phyloP scores from a whole-genome alignment of 2,329 filamentous ascomycete genomes.

The Trichoderma citrinoviride region DNA sequence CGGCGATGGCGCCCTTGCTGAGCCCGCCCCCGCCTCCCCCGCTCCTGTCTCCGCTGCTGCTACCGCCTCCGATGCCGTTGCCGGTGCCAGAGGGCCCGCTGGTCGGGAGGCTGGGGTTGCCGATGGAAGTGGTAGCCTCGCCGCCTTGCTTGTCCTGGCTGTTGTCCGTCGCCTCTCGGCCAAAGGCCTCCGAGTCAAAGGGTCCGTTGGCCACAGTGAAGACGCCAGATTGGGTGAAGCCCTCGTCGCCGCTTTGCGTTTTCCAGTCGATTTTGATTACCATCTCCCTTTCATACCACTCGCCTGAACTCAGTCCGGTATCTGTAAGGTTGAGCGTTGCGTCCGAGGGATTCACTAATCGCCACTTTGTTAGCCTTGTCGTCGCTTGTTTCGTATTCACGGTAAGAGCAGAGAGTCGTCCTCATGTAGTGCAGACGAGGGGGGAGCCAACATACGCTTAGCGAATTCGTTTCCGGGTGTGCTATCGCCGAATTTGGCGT shows the following conservation, averaged over 20 bases:
- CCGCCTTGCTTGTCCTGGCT: background rate
- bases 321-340: background rate
- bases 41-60: background rate
- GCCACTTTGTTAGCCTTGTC: background rate
- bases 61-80: background rate
- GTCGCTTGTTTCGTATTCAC: background rate
- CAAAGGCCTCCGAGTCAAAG: background rate
- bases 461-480: background rate
- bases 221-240: slow-evolving; percentile 24
- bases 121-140: background rate
- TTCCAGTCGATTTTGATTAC: slow-evolving; percentile 24
- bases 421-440: background rate
- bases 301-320: background rate
- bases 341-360: background rate
- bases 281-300: slow-evolving; percentile 17
- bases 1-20: slow-evolving; percentile 44
- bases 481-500: background rate
- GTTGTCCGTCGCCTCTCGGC: background rate
- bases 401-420: background rate
- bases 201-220: slow-evolving; percentile 21
- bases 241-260: background rate
- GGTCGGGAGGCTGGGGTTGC: background rate
- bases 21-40: slow-evolving; percentile 32
- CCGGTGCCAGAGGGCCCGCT: background rate
- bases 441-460: background rate